phyloP scores from a whole-genome alignment of 345 rosid species.

The Brassica rapa region DNA sequence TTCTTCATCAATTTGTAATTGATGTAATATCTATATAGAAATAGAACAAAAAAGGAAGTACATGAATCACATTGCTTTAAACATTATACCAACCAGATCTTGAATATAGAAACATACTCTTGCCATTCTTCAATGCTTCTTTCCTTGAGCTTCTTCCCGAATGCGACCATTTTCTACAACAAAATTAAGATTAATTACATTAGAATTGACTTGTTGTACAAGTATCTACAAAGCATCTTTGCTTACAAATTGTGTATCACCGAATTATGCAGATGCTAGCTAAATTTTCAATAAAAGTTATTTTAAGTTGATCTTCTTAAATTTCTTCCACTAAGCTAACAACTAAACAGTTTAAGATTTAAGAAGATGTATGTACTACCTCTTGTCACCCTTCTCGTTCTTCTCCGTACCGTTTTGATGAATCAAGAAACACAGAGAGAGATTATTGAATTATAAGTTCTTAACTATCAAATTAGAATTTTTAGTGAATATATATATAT shows the following conservation, averaged over 20 bases:
- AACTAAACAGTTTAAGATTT: background rate
- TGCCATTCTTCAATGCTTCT: slow-evolving; percentile 68
- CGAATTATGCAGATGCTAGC: background rate
- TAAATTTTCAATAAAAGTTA: background rate
- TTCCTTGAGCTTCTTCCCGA: slow-evolving; percentile 41
- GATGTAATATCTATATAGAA: slow-evolving; percentile 64
- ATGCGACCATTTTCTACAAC: slow-evolving; percentile 38
- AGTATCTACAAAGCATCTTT: background rate
- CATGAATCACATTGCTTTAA: slow-evolving; percentile 11
- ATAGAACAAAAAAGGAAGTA: background rate
- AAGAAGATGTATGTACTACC: slow-evolving; percentile 1
- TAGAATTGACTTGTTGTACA: background rate
- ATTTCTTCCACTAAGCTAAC: background rate
- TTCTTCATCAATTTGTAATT: slow-evolving; percentile 96
- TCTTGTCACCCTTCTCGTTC: background rate
- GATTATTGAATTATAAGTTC: background rate
- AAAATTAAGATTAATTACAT: slow-evolving; percentile 2
- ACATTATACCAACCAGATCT: background rate
- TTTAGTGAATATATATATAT: slow-evolving; percentile 1
- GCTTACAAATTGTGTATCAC: background rate
- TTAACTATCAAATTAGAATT: background rate
- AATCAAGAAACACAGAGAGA: background rate
- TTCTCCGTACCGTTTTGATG: background rate
- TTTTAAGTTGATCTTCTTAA: background rate
- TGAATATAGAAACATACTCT: slow-evolving; percentile 52